Percentiles rank a stretch among this genome's conserved stretches.
phyloP scores from a whole-genome alignment of 495 filamentous ascomycete species.

The Opeltia flavorubescens region DNA sequence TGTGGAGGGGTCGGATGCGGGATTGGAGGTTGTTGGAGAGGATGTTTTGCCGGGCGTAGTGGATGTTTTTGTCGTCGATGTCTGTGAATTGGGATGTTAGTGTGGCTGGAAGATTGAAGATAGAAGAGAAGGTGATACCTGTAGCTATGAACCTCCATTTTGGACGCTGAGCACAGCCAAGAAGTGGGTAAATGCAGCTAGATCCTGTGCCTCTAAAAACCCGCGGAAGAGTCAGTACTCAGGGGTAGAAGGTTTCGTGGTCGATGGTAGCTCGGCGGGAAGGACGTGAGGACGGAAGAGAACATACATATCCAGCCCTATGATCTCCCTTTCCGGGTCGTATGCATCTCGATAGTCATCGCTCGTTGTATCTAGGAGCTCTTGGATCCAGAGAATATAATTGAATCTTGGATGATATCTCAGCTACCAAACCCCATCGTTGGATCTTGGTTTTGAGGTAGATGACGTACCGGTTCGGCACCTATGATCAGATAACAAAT shows the following conservation, averaged over 20 bases:
- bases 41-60: conserved; percentile 51
- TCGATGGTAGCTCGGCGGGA: not conserved
- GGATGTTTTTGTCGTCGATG: conserved; percentile 58
- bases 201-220: conserved; percentile 84
- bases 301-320: conserved; percentile 64
- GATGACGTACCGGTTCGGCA: too few relatives aligned
- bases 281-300: not conserved
- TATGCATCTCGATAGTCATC: conserved; percentile 37
- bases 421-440: not conserved
- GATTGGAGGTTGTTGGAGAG: conserved; percentile 44
- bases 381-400: conserved; percentile 84
- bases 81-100: conserved; percentile 31
- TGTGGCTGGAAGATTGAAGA: not conserved
- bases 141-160: conserved; percentile 63
- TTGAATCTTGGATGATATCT: conserved; percentile 41
- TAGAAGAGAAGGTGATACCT: conserved; percentile 24
- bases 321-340: conserved; percentile 39
- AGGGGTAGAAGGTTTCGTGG: too few relatives aligned
- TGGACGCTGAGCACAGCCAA: conserved; percentile 54
- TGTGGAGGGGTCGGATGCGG: conserved; percentile 50
- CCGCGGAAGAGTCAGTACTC: too few relatives aligned
- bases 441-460: not conserved
- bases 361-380: conserved; percentile 62
- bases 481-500: too few relatives aligned
- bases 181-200: conserved; percentile 78